Conservation (phyloP, 345 rosid genomes). For the Mangifera indica region DNA sequence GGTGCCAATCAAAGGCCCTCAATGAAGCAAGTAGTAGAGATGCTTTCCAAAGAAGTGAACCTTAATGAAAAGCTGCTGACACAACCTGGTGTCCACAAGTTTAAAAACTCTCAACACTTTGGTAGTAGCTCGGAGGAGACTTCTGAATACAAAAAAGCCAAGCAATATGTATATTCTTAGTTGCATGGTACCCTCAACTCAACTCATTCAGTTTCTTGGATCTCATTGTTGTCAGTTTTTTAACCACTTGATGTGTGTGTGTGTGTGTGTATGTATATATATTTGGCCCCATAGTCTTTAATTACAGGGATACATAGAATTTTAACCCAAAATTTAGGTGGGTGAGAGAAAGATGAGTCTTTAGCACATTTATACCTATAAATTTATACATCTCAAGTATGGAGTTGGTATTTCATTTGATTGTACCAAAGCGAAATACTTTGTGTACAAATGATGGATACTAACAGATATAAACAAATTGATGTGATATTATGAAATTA, state of each 20-base stretch:
- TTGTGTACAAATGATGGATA: too few species aligned
- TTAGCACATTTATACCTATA: too few species aligned
- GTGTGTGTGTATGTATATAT: too few species aligned
- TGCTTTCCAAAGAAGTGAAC: slow-evolving; percentile 68
- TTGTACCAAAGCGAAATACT: too few species aligned
- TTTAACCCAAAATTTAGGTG: too few species aligned
- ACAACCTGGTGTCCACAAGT: slow-evolving; percentile 59
- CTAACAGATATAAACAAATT: too few species aligned
- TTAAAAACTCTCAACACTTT: slow-evolving; percentile 22
- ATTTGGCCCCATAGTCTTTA: not conserved
- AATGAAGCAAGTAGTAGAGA: slow-evolving; percentile 82
- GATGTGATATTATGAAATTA: too few species aligned
- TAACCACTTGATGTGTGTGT: too few species aligned
- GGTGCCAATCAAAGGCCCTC: slow-evolving; percentile 64
- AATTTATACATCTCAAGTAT: too few species aligned
- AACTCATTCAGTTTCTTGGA: slow-evolving; percentile 19
- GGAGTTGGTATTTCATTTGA: too few species aligned
- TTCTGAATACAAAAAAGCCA: slow-evolving; percentile 45
- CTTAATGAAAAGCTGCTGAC: slow-evolving; percentile 66
- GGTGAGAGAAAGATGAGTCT: too few species aligned
- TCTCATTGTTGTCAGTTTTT: slow-evolving; percentile 18
- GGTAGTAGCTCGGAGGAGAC: slow-evolving; percentile 38
- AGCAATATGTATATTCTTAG: slow-evolving; percentile 27
- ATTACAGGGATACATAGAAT: not conserved
- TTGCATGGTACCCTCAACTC: slow-evolving; percentile 24